These are phyloP conservation scores for Fusarium haematococcum DNA, from an alignment of 2,329 filamentous ascomycete species.

Conservation along the genomic window DNA sequence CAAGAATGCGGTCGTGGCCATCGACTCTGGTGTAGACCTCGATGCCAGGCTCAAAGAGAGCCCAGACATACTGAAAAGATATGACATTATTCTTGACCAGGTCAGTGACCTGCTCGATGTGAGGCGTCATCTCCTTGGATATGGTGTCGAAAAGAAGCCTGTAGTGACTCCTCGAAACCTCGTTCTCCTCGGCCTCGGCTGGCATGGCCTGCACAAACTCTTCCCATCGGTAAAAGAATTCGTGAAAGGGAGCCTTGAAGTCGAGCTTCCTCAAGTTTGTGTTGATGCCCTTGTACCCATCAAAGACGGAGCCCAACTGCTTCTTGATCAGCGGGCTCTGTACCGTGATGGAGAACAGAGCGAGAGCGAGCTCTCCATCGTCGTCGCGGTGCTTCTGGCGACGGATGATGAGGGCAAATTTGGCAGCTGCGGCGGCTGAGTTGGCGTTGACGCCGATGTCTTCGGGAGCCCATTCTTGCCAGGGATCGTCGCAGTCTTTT, in stretches of 20 bases:
- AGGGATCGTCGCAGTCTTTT: neutral
- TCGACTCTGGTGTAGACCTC: constrained; percentile 5
- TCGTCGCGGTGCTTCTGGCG: constrained; percentile 5
- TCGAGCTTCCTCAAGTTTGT: constrained; percentile 12
- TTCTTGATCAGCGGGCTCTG: constrained; percentile 14
- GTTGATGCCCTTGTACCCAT: constrained; percentile 1
- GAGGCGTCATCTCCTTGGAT: constrained; percentile 1
- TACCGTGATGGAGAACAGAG: constrained; percentile 1
- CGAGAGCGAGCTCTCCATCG: neutral
- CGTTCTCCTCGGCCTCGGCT: fast-evolving
- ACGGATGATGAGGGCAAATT: constrained; percentile 9
- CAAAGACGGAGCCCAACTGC: neutral
- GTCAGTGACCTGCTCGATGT: constrained; percentile 8
- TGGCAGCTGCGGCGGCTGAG: neutral
- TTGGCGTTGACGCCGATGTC: neutral
- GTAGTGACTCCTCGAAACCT: neutral
- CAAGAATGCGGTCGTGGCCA: constrained; percentile 1
- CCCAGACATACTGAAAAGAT: constrained; percentile 16
- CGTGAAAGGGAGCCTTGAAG: constrained; percentile 13
- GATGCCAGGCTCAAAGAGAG: constrained; percentile 1
- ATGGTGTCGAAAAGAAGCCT: constrained; percentile 8
- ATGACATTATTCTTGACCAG: constrained; percentile 1
- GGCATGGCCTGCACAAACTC: constrained; percentile 1
- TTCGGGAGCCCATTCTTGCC: constrained; percentile 6
- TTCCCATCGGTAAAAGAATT: constrained; percentile 16